These are phyloP conservation scores for Xylariaceae sp. DNA, from an alignment of 2,329 filamentous ascomycete species.

Conservation along the genomic window DNA sequence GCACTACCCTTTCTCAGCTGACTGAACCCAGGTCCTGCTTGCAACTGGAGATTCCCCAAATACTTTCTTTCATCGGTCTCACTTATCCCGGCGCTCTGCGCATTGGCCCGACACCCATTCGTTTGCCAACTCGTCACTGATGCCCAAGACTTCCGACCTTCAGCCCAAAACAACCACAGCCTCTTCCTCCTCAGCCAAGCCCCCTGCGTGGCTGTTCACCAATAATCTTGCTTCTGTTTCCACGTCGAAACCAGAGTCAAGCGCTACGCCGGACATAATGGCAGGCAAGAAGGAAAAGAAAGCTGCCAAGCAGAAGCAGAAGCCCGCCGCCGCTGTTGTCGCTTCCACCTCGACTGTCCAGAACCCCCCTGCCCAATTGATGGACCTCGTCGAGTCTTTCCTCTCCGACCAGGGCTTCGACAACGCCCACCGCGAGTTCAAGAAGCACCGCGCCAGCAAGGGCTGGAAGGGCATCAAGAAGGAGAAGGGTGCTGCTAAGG, in stretches of 20 bases:
- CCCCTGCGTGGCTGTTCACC: conserved; percentile 34
- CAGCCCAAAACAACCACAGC: conserved; percentile 8
- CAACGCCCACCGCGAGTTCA: conserved; percentile 59
- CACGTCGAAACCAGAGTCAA: conserved; percentile 7
- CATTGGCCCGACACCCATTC: too few relatives aligned
- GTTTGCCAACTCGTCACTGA: too few relatives aligned
- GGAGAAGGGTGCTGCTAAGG: conserved; percentile 27
- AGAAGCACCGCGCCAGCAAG: conserved; percentile 58
- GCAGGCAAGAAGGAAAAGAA: conserved; percentile 28
- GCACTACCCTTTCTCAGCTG: background rate
- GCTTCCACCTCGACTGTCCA: conserved; percentile 19
- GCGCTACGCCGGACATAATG: conserved; percentile 3
- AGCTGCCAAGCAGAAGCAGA: conserved; percentile 19
- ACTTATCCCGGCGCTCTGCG: too few relatives aligned
- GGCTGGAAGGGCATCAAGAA: conserved; percentile 40
- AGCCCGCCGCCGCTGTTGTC: conserved; percentile 7
- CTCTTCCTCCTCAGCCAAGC: conserved; percentile 20
- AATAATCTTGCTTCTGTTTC: conserved; percentile 28
- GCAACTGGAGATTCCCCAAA: too few relatives aligned
- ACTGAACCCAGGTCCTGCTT: too few relatives aligned
- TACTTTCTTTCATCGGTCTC: too few relatives aligned
- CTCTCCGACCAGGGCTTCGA: conserved; percentile 64
- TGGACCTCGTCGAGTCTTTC: conserved; percentile 66
- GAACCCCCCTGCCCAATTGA: conserved; percentile 56
- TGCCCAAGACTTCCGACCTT: too few relatives aligned